These are phyloP conservation scores for Vitis cinerea DNA, from an alignment of 164 flowering plant species.

Conservation along the genomic window DNA sequence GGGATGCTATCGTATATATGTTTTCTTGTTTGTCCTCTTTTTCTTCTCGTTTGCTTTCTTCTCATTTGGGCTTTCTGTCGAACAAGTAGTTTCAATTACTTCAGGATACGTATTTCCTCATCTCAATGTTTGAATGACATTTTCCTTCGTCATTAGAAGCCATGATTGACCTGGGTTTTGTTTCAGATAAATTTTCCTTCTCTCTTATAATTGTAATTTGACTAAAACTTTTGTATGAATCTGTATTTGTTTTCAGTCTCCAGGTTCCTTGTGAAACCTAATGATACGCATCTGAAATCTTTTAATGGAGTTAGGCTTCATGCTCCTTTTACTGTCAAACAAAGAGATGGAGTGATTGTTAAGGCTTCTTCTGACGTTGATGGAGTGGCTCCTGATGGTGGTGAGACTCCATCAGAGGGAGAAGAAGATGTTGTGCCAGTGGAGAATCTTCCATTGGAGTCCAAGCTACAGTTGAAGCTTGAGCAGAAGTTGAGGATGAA, in stretches of 20 bases:
- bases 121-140: too few species aligned
- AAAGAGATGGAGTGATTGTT: slow-evolving; percentile 18
- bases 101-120: too few species aligned
- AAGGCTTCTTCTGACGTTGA: slow-evolving; percentile 42
- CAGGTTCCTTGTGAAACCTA: slow-evolving; percentile 30
- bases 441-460: slow-evolving; percentile 76
- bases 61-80: too few species aligned
- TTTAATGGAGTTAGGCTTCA: slow-evolving; percentile 16
- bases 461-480: slow-evolving; percentile 59
- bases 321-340: slow-evolving; percentile 2
- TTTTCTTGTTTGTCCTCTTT: too few species aligned
- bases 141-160: too few species aligned
- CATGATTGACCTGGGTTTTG: too few species aligned
- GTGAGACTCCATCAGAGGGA: slow-evolving; percentile 25
- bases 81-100: too few species aligned
- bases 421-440: slow-evolving; percentile 42
- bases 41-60: too few species aligned
- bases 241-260: slow-evolving; percentile 27
- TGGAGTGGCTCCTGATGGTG: slow-evolving; percentile 27
- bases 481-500: slow-evolving; percentile 81
- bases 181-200: too few species aligned
- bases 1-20: too few species aligned
- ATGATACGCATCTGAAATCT: slow-evolving; percentile 21
- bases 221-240: background rate
- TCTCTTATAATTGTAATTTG: too few species aligned